Conservation (phyloP, 176 grass and related monocot species). For the Phragmites australis region DNA sequence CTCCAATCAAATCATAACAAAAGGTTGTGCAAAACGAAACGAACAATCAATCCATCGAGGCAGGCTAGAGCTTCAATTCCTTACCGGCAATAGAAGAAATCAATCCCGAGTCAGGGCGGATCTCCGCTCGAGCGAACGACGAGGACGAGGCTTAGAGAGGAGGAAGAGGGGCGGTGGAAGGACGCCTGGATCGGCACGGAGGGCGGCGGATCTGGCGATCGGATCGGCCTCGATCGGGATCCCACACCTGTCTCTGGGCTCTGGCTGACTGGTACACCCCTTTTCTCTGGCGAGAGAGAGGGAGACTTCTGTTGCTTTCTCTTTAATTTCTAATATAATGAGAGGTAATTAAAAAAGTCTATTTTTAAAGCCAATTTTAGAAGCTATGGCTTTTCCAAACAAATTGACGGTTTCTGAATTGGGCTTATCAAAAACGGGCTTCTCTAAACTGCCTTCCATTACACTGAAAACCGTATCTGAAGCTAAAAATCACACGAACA, state of each 20-base stretch:
- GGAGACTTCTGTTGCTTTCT: too few relatives aligned
- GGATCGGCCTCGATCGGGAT: conserved; percentile 8
- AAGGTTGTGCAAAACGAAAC: neutral
- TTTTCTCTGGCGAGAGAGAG: too few relatives aligned
- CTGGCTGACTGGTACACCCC: too few relatives aligned
- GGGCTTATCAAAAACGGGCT: too few relatives aligned
- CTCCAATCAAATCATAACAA: neutral
- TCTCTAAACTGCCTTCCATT: too few relatives aligned
- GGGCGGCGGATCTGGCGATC: conserved; percentile 40
- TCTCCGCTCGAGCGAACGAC: neutral
- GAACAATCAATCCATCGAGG: neutral
- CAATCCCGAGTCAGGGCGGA: neutral
- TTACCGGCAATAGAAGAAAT: neutral
- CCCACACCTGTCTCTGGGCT: neutral
- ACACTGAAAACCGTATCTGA: too few relatives aligned
- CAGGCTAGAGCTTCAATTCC: neutral
- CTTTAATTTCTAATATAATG: too few relatives aligned
- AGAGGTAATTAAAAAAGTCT: too few relatives aligned
- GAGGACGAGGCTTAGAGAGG: neutral
- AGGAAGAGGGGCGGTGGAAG: conserved; percentile 1
- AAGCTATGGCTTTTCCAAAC: too few relatives aligned
- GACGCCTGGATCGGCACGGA: conserved; percentile 22
- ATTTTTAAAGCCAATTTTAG: too few relatives aligned
- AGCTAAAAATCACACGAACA: too few relatives aligned
- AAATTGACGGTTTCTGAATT: too few relatives aligned